Evolutionary conservation across 2,329 filamentous ascomycete genomes (phyloP), one percentile per base, ranked within the genome.

Genomic region (Fusarium sp.): DNA sequence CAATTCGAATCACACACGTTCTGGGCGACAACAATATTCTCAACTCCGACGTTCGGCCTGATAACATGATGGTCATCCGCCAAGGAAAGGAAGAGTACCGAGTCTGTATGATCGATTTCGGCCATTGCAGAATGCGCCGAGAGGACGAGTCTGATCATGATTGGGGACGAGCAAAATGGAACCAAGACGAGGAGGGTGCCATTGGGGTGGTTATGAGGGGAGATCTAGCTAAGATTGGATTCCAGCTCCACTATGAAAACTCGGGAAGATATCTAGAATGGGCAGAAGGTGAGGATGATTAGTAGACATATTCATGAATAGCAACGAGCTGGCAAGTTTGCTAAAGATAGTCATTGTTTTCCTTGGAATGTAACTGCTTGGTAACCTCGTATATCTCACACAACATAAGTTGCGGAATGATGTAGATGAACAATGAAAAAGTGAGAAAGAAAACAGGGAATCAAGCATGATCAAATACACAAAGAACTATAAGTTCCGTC

Each of bases 61-160:
- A 69, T 14, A 80, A 79, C 43, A 79, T 80, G 8, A 66, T 80
- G 1, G 60, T 77, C 20, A 43, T 68, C 6, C 50, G 48, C 3
- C 61, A 9, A 18, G 35, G 35, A 13, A 22, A 27, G 2, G 50
- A 4, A 0, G 18, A 16, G 6, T 77, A 71, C 31, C 64, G 50
- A 1, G 75, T 79, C 9, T 76, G 69, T n/a, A 80, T 79, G 76
- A 71, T 78, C 37, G 77, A 80, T 43, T 80, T 80, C 71, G 79
- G 69, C 0, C 68, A 65, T 20, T 72, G 67, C 52, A 68, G 77
- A 24, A 11, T 79, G 3, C 74, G 76, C 8, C 3, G 48, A 9
- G 37, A 68, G 7, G 29, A 74, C 18, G 78, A 79, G 56, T 68
- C 76, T 2, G 74, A 78, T 45, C 50, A 35, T 2, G 69, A 78